These are phyloP conservation scores for Backusella westeae DNA, from an alignment of 192 early-diverging fungal genomes.

Conservation along the genomic window DNA sequence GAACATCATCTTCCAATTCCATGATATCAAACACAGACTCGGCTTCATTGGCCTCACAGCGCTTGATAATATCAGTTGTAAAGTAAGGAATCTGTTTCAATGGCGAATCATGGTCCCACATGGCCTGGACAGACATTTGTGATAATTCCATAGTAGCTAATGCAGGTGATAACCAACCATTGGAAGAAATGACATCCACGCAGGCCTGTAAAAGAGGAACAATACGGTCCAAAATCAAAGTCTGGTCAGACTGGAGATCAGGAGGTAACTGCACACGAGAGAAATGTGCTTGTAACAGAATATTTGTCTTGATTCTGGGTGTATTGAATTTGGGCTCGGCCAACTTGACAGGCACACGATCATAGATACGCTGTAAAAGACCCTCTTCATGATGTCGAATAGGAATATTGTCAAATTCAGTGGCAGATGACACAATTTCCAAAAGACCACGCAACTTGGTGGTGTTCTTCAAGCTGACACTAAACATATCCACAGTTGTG, in stretches of 20 bases:
- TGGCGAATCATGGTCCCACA: slow-evolving; percentile 92
- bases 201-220: slow-evolving; percentile 89
- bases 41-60: slow-evolving; percentile 66
- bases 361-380: slow-evolving; percentile 76
- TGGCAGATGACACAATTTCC: slow-evolving; percentile 90
- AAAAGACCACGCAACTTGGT: slow-evolving; percentile 90
- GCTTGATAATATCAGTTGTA: slow-evolving; percentile 64
- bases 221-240: slow-evolving; percentile 53
- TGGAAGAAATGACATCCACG: slow-evolving; percentile 91
- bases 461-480: slow-evolving; percentile 77
- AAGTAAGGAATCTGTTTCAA: slow-evolving; percentile 93
- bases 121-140: slow-evolving; percentile 96
- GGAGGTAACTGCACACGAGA: slow-evolving; percentile 83
- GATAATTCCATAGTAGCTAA: slow-evolving; percentile 94
- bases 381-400: slow-evolving; percentile 92
- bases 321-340: slow-evolving; percentile 73
- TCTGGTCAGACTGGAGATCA: slow-evolving; percentile 93
- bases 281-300: slow-evolving; percentile 96
- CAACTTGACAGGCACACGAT: slow-evolving; percentile 78
- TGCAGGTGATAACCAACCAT: slow-evolving; percentile 89
- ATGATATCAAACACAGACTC: slow-evolving; percentile 91
- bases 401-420: slow-evolving; percentile 91
- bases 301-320: slow-evolving; percentile 89
- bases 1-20: slow-evolving; percentile 90
- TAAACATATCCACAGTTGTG: slow-evolving; percentile 91